Evolutionary conservation across 116 monocot genomes (phyloP), one percentile per base, ranked within the genome.

Genomic region (Phalaenopsis hybrid): DNA sequence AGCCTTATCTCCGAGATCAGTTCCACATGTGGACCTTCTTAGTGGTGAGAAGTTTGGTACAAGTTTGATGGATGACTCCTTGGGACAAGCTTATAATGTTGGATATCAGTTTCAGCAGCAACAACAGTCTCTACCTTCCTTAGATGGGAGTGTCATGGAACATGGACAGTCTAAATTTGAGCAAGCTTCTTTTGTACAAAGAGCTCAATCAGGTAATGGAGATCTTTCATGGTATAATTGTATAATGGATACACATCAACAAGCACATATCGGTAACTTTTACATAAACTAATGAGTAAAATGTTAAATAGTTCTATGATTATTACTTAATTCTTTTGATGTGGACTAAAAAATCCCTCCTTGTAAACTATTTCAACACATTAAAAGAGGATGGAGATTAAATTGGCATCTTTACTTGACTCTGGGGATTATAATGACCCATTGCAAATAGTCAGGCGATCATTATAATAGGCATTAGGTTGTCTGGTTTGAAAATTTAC

Each of bases 21-120:
- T 65, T 81, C 83, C 74, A 77, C 78, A 52, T 28, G 57, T 86
- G 17, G 90, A 90, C 72, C 90, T 90, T 80, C 90, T 90, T 55
- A 88, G 84, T 12, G 81, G 88, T 50, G 78, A 80, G 73, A 86
- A 90, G 33, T 84, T 77, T 20, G 75, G 43, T 74, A 20, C 77
- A 41, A 17, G 82, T 77, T 82, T 84, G 76, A 59, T 34, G 31
- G 81, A 70, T 20, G 82, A 85, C 81, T 57, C 79, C 13, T 82
- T 85, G 16, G 90, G 21, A 59, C 58, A 59, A 8, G 55, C 58
- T 13, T 75, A 44, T 46, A 21, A 58, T 75, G 49, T 73, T 75
- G 57, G 28, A 45, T 61, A 65, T 45, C 61, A 65, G n/a, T 13
- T 23, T 45, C 77, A 79, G 10, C 79, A 72, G 31, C 48, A 50